Percentiles rank a stretch among this genome's conserved stretches.
These are phyloP conservation scores for Zygnema circumcarinatum DNA, from an alignment of 139 green algal species.

Conservation along the genomic window DNA sequence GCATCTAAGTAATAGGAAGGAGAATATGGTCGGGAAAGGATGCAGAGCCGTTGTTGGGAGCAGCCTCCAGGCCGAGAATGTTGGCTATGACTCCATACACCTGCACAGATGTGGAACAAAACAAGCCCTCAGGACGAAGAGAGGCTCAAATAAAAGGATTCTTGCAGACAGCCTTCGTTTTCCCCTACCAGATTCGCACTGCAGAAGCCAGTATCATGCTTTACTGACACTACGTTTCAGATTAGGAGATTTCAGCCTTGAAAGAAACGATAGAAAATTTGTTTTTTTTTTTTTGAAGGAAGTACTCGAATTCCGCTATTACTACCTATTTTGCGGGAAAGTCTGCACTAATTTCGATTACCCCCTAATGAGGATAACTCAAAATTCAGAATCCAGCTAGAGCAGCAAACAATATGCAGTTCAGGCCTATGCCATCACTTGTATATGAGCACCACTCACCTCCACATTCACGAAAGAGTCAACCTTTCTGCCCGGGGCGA, in stretches of 20 bases:
- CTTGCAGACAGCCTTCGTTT: neutral
- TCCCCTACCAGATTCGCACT: neutral
- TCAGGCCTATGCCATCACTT: no score
- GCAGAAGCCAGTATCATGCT: neutral
- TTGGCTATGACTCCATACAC: neutral
- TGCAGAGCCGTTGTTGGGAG: slow-evolving; percentile 18
- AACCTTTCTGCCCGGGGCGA: neutral
- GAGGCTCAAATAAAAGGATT: neutral
- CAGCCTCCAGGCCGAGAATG: neutral
- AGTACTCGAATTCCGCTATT: neutral
- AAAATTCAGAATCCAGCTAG: no score
- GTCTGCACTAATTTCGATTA: no score
- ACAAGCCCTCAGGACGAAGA: no score
- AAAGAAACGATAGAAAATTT: neutral
- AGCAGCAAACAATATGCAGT: no score
- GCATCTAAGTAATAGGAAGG: neutral
- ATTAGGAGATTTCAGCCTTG: neutral
- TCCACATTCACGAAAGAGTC: slow-evolving; percentile 42
- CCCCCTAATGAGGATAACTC: no score
- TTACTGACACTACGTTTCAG: neutral
- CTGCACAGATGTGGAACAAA: neutral
- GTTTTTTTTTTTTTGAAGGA: neutral
- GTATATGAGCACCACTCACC: slow-evolving; percentile 2
- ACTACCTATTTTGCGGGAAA: neutral
- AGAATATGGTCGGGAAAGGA: slow-evolving; percentile 20